phyloP scores from a whole-genome alignment of 345 rosid species.

The Populus davidiana region DNA sequence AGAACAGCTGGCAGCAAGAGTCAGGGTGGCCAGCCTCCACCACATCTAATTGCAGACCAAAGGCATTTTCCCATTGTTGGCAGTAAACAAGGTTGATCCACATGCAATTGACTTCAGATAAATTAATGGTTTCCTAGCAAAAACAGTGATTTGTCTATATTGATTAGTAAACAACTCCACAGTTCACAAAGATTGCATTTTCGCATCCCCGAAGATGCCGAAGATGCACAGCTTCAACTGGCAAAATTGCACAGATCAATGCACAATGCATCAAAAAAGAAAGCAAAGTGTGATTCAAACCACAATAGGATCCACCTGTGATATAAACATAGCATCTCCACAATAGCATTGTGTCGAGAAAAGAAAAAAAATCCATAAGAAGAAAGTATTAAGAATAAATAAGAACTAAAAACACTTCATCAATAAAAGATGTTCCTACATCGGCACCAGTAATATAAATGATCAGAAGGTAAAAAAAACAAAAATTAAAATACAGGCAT shows the following conservation, averaged over 20 bases:
- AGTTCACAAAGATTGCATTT: not conserved
- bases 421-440: conserved; percentile 15
- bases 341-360: not conserved
- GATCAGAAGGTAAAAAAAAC: not conserved
- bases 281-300: not conserved
- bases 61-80: not conserved
- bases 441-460: conserved; percentile 3
- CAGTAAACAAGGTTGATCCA: not conserved
- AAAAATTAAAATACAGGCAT: conserved; percentile 1
- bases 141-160: not conserved
- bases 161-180: not conserved
- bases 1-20: not conserved
- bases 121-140: not conserved
- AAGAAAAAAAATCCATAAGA: too few relatives aligned
- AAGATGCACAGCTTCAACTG: not conserved
- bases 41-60: too few relatives aligned
- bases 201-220: not conserved
- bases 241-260: not conserved
- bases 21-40: not conserved
- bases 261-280: not conserved
- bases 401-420: not conserved
- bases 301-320: not conserved
- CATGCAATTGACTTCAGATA: not conserved
- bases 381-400: not conserved
- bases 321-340: not conserved